Conservation (phyloP, 2,329 filamentous ascomycete species). For the Clonostachys solani region DNA sequence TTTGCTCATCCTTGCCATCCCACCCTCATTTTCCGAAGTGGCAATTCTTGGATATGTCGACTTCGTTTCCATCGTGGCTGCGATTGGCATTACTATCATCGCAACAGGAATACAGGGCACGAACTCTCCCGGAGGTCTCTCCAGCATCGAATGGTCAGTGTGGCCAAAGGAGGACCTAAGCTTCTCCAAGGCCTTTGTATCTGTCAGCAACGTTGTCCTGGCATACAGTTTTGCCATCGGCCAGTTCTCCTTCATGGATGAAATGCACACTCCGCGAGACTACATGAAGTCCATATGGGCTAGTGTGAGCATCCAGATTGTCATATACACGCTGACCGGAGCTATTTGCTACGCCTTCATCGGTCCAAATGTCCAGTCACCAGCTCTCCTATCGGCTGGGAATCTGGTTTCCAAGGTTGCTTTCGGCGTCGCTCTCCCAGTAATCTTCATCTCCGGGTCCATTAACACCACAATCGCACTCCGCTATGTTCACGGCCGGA, state of each 20-base stretch:
- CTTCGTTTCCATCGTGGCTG: conserved; percentile 59
- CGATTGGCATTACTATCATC: conserved; percentile 64
- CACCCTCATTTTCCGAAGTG: conserved; percentile 42
- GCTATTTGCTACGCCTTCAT: conserved; percentile 67
- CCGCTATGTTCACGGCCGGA: conserved; percentile 39
- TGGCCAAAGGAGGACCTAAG: conserved; percentile 39
- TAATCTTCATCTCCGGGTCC: conserved; percentile 70
- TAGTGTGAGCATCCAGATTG: conserved; percentile 57
- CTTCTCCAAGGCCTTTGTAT: conserved; percentile 52
- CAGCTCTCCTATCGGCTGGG: conserved; percentile 64
- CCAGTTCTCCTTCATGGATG: conserved; percentile 46
- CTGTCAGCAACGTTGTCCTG: conserved; percentile 67
- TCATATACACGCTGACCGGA: conserved; percentile 63
- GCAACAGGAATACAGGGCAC: conserved; percentile 48
- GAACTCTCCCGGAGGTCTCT: conserved; percentile 20
- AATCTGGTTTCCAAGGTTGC: conserved; percentile 58
- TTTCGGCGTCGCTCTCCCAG: conserved; percentile 66
- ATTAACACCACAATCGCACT: conserved; percentile 53
- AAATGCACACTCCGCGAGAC: conserved; percentile 44
- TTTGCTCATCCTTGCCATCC: conserved; percentile 38
- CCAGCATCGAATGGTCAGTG: conserved; percentile 32
- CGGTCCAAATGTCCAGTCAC: conserved; percentile 58
- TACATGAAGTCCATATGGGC: conserved; percentile 53
- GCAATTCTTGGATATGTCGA: conserved; percentile 46
- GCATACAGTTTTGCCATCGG: conserved; percentile 58